These are phyloP conservation scores for Tympanopsis confertula DNA, from an alignment of 2,329 filamentous ascomycete species.

Conservation along the genomic window DNA sequence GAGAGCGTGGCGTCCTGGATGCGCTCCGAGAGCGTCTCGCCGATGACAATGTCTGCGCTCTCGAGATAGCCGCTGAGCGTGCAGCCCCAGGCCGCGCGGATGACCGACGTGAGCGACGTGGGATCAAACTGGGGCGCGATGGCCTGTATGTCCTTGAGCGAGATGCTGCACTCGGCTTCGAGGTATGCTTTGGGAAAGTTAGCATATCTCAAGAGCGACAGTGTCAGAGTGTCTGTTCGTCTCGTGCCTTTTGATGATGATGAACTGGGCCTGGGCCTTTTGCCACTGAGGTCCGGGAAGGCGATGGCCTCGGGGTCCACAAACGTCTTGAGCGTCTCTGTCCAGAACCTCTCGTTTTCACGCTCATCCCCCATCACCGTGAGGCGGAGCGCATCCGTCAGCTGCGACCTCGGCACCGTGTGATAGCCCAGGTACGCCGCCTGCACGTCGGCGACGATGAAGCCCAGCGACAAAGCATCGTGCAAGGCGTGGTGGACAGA, in stretches of 20 bases:
- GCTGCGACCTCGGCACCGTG: conserved; percentile 11
- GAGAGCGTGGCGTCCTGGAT: conserved; percentile 13
- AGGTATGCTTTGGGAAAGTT: conserved; percentile 8
- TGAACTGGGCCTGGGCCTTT: not conserved
- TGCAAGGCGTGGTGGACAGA: conserved; percentile 53
- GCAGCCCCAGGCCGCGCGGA: conserved; percentile 16
- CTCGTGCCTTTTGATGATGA: too few relatives aligned
- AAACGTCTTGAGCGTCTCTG: conserved; percentile 10
- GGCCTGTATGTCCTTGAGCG: too few relatives aligned
- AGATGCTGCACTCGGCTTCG: too few relatives aligned
- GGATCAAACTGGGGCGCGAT: too few relatives aligned
- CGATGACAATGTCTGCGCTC: conserved; percentile 13
- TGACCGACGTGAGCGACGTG: conserved; percentile 14
- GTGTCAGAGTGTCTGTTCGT: not conserved
- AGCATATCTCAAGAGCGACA: not conserved
- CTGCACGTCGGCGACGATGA: conserved; percentile 37
- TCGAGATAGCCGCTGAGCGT: conserved; percentile 14
- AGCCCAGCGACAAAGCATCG: conserved; percentile 44
- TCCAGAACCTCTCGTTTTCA: conserved; percentile 12
- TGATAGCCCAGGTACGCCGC: conserved; percentile 4
- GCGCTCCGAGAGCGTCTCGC: conserved; percentile 17
- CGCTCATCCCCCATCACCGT: conserved; percentile 5
- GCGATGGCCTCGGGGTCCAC: conserved; percentile 9
- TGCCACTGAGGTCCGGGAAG: not conserved
- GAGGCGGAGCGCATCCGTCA: conserved; percentile 13